phyloP scores from a whole-genome alignment of 441 rosid genomes.

The Daphne laureola region DNA sequence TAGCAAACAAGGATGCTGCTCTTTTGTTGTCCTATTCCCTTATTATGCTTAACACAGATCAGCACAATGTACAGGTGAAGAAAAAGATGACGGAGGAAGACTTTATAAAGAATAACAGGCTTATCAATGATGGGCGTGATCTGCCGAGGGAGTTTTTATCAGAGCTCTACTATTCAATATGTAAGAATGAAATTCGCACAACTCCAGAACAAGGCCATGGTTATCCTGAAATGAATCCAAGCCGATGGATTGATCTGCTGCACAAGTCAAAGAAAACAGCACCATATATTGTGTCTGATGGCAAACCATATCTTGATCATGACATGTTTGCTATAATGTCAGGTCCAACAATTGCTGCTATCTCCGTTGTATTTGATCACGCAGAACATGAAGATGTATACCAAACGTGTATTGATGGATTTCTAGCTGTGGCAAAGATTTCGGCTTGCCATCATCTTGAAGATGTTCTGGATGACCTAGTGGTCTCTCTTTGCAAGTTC shows the following conservation, averaged over 20 bases:
- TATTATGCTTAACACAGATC: constrained; percentile 76
- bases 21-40: constrained; percentile 67
- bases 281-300: constrained; percentile 66
- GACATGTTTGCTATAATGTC: constrained; percentile 94
- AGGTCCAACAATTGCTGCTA: constrained; percentile 96
- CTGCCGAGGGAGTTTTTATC: constrained; percentile 61
- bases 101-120: constrained; percentile 70
- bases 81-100: constrained; percentile 83
- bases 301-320: constrained; percentile 72
- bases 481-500: constrained; percentile 92
- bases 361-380: constrained; percentile 95
- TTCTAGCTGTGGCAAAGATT: constrained; percentile 89
- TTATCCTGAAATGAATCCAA: constrained; percentile 84
- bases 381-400: constrained; percentile 89
- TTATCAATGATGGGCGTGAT: constrained; percentile 68
- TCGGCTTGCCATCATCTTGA: constrained; percentile 96
- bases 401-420: constrained; percentile 93
- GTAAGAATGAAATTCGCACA: constrained; percentile 74
- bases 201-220: constrained; percentile 91
- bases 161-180: constrained; percentile 63
- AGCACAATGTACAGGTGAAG: constrained; percentile 74
- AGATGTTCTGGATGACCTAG: constrained; percentile 95
- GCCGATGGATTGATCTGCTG: constrained; percentile 94
- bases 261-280: constrained; percentile 83
- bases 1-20: constrained; percentile 71